A percentile compares a stretch with the other conserved stretches of the same genome.
These are phyloP conservation scores for Paecilomyces formosus DNA, from an alignment of 2,329 filamentous ascomycete genomes.

Conservation along the genomic window DNA sequence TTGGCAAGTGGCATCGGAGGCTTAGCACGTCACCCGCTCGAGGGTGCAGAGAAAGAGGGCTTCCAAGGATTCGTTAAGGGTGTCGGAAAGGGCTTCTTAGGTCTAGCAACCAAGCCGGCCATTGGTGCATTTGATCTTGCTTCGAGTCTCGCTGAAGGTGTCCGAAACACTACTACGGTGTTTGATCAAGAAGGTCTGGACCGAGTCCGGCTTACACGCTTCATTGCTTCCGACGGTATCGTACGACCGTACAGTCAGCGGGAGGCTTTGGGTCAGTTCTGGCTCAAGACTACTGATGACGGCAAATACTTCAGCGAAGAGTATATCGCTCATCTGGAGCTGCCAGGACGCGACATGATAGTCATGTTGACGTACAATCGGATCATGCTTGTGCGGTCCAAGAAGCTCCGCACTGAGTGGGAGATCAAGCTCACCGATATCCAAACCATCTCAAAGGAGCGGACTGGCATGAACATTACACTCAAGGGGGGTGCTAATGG, in stretches of 20 bases:
- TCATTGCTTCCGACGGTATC: conserved; percentile 86
- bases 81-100: conserved; percentile 87
- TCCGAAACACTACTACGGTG: conserved; percentile 96
- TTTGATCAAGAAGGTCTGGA: conserved; percentile 94
- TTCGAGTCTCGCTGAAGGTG: conserved; percentile 88
- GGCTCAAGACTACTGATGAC: conserved; percentile 97
- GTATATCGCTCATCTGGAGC: conserved; percentile 93
- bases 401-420: conserved; percentile 85
- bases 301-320: conserved; percentile 96
- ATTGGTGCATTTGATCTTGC: conserved; percentile 96
- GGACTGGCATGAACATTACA: conserved; percentile 83
- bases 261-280: conserved; percentile 93
- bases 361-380: conserved; percentile 81
- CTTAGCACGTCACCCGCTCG: conserved; percentile 83
- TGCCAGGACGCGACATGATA: conserved; percentile 80
- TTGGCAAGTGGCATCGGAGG: conserved; percentile 91
- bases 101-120: conserved; percentile 92
- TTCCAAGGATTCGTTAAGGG: conserved; percentile 94
- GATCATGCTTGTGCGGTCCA: conserved; percentile 83
- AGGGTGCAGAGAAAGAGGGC: conserved; percentile 93
- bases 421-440: conserved; percentile 93
- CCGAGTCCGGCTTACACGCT: conserved; percentile 85
- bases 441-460: conserved; percentile 93
- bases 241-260: conserved; percentile 91
- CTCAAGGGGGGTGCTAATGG: conserved; percentile 87